Percentiles rank a stretch among this genome's conserved stretches.
phyloP scores from a whole-genome alignment of 441 rosid species.

The Jatropha podagrica region DNA sequence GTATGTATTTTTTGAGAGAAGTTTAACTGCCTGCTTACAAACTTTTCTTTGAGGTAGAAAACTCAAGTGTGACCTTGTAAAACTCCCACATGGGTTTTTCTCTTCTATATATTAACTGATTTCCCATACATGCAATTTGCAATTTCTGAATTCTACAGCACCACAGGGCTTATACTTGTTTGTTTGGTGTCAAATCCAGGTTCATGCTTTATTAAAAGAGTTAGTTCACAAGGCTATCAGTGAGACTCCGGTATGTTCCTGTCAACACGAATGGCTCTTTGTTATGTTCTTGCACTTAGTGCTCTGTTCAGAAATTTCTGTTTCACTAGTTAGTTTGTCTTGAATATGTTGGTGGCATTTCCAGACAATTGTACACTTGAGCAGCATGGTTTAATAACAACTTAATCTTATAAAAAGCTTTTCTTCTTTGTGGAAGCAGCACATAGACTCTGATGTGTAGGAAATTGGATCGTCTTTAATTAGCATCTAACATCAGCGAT shows the following conservation, averaged over 20 bases:
- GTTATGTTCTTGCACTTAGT: neutral
- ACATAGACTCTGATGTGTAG: neutral
- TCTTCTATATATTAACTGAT: neutral
- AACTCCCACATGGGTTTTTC: neutral
- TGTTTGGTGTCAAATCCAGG: constrained; percentile 41
- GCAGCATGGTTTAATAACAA: neutral
- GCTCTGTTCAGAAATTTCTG: neutral
- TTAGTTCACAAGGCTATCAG: constrained; percentile 87
- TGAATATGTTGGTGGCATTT: neutral
- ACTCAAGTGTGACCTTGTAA: neutral
- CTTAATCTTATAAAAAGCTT: neutral
- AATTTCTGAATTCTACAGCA: neutral
- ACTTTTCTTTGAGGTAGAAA: neutral
- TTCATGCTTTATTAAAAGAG: constrained; percentile 89
- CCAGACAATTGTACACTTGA: neutral
- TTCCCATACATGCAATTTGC: neutral
- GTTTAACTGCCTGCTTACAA: neutral
- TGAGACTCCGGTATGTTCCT: constrained; percentile 73
- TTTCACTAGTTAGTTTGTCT: neutral
- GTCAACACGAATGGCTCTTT: constrained; percentile 11
- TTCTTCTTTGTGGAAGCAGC: neutral
- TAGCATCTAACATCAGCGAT: no score
- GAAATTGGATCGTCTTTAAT: neutral
- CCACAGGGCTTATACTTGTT: neutral
- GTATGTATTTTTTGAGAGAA: neutral